Percentiles rank a stretch among this genome's conserved stretches.
Evolutionary conservation across 202 grass and related monocot species (phyloP).

Genomic region (Dendrocalamus latiflorus): DNA sequence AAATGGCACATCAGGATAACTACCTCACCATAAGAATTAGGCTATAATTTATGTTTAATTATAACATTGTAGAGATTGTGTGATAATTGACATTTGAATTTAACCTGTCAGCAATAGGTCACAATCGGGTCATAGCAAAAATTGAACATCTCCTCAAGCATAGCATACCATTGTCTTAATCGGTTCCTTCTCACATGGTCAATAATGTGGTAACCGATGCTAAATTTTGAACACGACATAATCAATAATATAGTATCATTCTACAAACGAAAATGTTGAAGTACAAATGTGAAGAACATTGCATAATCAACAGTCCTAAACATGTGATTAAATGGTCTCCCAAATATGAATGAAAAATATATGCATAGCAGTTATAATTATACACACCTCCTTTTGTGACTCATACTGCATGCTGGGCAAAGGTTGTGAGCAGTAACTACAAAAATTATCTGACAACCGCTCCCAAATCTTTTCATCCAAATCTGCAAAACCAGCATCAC

Average conservation of each 20-base stretch:
- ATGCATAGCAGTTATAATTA: neutral
- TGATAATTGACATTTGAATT: too few species aligned
- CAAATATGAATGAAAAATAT: conserved; percentile 7
- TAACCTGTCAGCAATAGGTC: too few species aligned
- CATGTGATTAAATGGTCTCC: neutral
- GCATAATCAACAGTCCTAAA: neutral
- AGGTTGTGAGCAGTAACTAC: conserved; percentile 64
- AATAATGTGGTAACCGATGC: too few species aligned
- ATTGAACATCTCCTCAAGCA: too few species aligned
- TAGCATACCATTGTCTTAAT: too few species aligned
- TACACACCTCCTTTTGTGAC: conserved; percentile 86
- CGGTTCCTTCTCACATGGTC: too few species aligned
- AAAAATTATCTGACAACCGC: conserved; percentile 56
- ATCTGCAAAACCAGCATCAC: conserved; percentile 38
- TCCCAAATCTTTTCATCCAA: conserved; percentile 71
- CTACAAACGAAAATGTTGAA: neutral
- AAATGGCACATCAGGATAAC: too few species aligned
- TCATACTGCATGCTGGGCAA: conserved; percentile 67
- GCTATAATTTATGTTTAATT: too few species aligned
- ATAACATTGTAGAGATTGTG: too few species aligned
- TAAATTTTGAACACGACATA: too few species aligned
- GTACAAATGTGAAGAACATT: neutral
- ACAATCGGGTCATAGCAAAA: too few species aligned
- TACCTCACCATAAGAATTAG: too few species aligned
- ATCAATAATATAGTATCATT: conserved; percentile 20